phyloP scores from a whole-genome alignment of 140 eudicot species.

The Senecio squalidus region DNA sequence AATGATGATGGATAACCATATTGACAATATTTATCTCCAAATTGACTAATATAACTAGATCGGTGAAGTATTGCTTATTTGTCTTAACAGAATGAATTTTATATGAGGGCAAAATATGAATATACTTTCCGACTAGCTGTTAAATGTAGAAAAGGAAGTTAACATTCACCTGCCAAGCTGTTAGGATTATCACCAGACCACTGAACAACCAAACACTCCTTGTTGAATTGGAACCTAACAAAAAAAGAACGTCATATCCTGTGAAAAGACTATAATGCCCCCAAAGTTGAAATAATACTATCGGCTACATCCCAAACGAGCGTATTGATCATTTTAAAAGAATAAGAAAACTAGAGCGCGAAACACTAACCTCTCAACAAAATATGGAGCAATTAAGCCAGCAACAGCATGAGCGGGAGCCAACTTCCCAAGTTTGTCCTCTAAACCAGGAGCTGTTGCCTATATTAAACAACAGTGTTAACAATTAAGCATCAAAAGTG shows the following conservation, averaged over 20 bases:
- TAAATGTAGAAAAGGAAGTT: too few relatives aligned
- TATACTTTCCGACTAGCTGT: too few relatives aligned
- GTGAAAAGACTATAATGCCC: constrained; percentile 3
- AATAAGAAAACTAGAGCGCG: background rate
- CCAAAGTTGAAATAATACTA: background rate
- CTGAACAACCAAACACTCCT: constrained; percentile 54
- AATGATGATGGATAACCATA: too few relatives aligned
- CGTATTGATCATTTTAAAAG: too few relatives aligned
- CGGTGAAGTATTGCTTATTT: too few relatives aligned
- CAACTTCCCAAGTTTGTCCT: constrained; percentile 52
- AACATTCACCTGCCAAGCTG: constrained; percentile 59
- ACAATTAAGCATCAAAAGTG: background rate
- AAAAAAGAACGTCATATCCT: background rate
- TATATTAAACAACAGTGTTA: constrained; percentile 11
- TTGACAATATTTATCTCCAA: too few relatives aligned
- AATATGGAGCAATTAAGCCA: constrained; percentile 56
- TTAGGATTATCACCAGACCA: constrained; percentile 85
- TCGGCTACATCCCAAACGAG: too few relatives aligned
- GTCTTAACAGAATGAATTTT: too few relatives aligned
- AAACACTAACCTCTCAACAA: constrained; percentile 48
- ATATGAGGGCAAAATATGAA: too few relatives aligned
- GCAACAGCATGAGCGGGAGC: constrained; percentile 75
- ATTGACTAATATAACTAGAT: too few relatives aligned
- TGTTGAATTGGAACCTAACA: constrained; percentile 49
- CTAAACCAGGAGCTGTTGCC: constrained; percentile 72